These are phyloP conservation scores for Metschnikowia kunwiensis DNA, from an alignment of 805 yeast species.

Conservation along the genomic window DNA sequence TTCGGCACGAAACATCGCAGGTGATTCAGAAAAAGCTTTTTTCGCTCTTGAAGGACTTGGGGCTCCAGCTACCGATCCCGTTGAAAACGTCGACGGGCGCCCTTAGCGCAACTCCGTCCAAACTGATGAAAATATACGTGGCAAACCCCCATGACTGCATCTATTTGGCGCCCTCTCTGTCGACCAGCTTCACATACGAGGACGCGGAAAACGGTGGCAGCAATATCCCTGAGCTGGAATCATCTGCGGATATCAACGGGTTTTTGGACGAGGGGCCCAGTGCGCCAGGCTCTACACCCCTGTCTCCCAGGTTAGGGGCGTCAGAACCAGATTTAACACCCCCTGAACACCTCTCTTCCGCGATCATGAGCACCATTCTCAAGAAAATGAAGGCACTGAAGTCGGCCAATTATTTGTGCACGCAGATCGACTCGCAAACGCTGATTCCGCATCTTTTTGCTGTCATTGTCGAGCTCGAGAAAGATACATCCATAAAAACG, in stretches of 20 bases:
- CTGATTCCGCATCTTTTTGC: slow-evolving; percentile 55
- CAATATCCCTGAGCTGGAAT: slow-evolving; percentile 17
- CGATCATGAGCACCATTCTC: slow-evolving; percentile 3
- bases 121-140: slow-evolving; percentile 30
- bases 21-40: slow-evolving; percentile 35
- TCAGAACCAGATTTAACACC: background rate
- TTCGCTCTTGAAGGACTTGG: slow-evolving; percentile 32
- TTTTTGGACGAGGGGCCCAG: background rate
- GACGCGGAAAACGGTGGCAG: slow-evolving; percentile 41
- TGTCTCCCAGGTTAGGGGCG: slow-evolving; percentile 4
- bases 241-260: slow-evolving; percentile 1
- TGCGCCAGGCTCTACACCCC: background rate
- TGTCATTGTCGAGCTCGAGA: slow-evolving; percentile 43
- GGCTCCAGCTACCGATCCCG: slow-evolving; percentile 39
- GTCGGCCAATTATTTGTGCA: slow-evolving; percentile 37
- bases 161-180: slow-evolving; percentile 37
- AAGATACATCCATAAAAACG: slow-evolving; percentile 36
- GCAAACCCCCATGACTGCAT: slow-evolving; percentile 41
- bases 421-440: slow-evolving; percentile 36
- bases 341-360: slow-evolving; percentile 1
- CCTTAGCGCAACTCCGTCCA: slow-evolving; percentile 24
- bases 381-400: slow-evolving; percentile 24
- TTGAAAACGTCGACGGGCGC: slow-evolving; percentile 28
- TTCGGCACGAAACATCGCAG: slow-evolving; percentile 37
- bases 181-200: slow-evolving; percentile 41